phyloP scores from a whole-genome alignment of 345 rosid species.

The Ceriops decandra region DNA sequence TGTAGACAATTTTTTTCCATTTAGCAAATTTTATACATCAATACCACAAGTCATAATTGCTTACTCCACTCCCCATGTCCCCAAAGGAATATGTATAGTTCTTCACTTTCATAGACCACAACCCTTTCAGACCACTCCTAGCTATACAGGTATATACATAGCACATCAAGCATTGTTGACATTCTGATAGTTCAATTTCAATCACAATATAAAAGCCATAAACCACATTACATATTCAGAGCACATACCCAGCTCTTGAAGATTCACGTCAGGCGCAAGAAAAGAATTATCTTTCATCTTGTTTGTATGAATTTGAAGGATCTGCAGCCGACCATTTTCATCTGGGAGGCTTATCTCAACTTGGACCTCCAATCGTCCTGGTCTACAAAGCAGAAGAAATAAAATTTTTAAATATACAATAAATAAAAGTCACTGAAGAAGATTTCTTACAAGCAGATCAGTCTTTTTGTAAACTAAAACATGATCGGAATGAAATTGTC shows the following conservation, averaged over 20 bases:
- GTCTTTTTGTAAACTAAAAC: no score
- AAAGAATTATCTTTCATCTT: constrained; percentile 98
- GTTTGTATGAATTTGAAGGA: constrained; percentile 95
- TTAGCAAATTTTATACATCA: no score
- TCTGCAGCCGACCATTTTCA: constrained; percentile 94
- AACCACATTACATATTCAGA: background rate
- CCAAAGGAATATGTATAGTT: no score
- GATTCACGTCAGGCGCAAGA: constrained; percentile 78
- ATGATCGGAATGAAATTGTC: no score
- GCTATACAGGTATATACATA: no score
- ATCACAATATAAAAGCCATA: background rate
- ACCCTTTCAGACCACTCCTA: no score
- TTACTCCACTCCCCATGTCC: no score
- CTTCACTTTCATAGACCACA: no score
- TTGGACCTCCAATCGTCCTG: constrained; percentile 98
- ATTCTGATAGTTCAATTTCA: background rate
- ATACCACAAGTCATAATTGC: no score
- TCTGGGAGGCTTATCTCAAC: constrained; percentile 99
- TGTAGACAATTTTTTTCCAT: no score
- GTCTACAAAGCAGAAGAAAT: constrained; percentile 45
- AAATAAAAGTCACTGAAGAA: background rate
- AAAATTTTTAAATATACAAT: background rate
- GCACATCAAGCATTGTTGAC: background rate
- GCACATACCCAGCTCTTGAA: constrained; percentile 79
- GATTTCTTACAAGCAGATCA: no score